Evolutionary conservation across 371 early-diverging fungal genomes (phyloP), one percentile per base, ranked within the genome.

Genomic region (Basidiobolus meristosporus): DNA sequence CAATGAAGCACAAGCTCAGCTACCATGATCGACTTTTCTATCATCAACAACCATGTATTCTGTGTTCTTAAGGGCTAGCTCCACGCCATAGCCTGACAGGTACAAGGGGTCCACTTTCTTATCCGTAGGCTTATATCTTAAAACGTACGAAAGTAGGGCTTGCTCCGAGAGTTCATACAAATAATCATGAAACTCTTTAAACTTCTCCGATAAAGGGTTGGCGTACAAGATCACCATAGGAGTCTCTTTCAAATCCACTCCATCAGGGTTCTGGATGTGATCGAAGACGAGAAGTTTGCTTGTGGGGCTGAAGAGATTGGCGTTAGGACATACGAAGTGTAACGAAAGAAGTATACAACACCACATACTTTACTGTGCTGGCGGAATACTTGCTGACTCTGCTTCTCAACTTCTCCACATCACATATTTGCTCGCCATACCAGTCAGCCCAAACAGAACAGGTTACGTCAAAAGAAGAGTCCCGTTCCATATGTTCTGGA

Each of bases 21-120:
- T 34, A 34, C 34, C 34, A 19, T 89, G 73, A n/a, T n/a, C n/a
- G n/a, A n/a, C n/a, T n/a, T n/a, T n/a, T n/a, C n/a, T n/a, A 53
- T 96, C 96, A 44, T 96, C 96, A 19, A 77, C 75, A 6, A 87
- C 90, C 44, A 78, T 75, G 59, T 96, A 96, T 49, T 96, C 96
- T 5, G 89, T 86, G 40, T 72, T 88, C 56, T 96, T 96, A 22
- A 96, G 48, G 3, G 77, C 82, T 42, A 96, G 57, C 51, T 88
- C 89, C 2, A 86, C 89, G 9, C 91, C 90, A 50, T 88, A 96
- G 28, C 96, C 96, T 2, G 80, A 53, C 17, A 95, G 55, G 5
- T 62, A 53, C 16, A 82, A 46, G 5, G 57, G 26, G 3, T 42
- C 34, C 31, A 19, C 33, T 19, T 23, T 15, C 7, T 32, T 19